A percentile compares a stretch with the other conserved stretches of the same genome.
These are phyloP conservation scores for Chaetomium sp. DNA, from an alignment of 2,329 filamentous ascomycete genomes.

Conservation along the genomic window DNA sequence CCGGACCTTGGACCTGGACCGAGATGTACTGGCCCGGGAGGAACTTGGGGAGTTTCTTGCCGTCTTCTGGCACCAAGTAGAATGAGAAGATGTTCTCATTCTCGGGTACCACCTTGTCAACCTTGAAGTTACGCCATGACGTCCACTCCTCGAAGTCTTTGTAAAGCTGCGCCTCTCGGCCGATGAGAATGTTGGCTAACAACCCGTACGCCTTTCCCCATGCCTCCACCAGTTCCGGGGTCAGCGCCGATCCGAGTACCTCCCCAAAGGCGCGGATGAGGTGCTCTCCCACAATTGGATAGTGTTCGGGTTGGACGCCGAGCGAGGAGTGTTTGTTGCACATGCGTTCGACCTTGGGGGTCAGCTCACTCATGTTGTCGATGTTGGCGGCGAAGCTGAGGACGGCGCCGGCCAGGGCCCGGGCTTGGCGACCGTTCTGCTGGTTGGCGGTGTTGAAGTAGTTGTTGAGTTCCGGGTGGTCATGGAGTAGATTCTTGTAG, in stretches of 20 bases:
- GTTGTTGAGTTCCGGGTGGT: constrained; percentile 60
- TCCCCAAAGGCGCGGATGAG: constrained; percentile 60
- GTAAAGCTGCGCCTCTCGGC: constrained; percentile 58
- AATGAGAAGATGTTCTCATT: constrained; percentile 64
- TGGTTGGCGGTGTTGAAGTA: constrained; percentile 66
- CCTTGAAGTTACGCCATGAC: constrained; percentile 60
- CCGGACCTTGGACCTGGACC: constrained; percentile 51
- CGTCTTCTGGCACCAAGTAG: constrained; percentile 59
- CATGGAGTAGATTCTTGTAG: constrained; percentile 61
- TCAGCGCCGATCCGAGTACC: constrained; percentile 61
- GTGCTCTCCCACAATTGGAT: constrained; percentile 63
- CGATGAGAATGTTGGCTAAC: constrained; percentile 66
- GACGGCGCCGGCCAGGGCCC: constrained; percentile 57
- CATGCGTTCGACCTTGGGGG: constrained; percentile 48
- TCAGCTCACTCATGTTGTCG: constrained; percentile 51
- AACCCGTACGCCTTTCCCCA: constrained; percentile 69
- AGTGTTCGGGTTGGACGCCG: constrained; percentile 61
- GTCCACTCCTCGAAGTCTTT: constrained; percentile 55
- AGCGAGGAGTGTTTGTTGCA: constrained; percentile 71
- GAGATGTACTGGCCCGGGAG: constrained; percentile 69
- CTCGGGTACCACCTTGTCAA: constrained; percentile 59
- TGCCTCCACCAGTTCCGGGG: constrained; percentile 55
- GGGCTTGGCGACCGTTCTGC: constrained; percentile 53
- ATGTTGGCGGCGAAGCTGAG: constrained; percentile 68
- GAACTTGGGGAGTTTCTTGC: constrained; percentile 53